Evolutionary conservation across 805 yeast genomes (phyloP).

Genomic region (Lachancea meyersii): DNA sequence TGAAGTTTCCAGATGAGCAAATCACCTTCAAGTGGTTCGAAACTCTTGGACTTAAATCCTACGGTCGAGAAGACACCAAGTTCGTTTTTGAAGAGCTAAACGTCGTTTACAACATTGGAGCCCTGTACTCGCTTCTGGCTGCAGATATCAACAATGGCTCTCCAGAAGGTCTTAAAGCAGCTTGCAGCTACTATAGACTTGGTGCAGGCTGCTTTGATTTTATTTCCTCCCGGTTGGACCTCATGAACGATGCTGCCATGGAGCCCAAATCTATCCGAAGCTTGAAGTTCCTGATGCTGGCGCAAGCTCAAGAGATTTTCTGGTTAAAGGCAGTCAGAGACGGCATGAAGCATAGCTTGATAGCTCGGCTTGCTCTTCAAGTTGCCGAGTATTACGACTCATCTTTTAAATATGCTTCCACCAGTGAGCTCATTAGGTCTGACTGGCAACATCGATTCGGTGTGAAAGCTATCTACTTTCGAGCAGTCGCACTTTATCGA

Average conservation of each 20-base stretch:
- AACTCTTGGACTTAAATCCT: constrained; percentile 51
- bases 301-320: constrained; percentile 82
- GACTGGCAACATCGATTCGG: constrained; percentile 62
- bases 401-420: constrained; percentile 40
- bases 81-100: constrained; percentile 56
- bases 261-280: constrained; percentile 45
- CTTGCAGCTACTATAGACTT: constrained; percentile 60
- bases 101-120: constrained; percentile 62
- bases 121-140: constrained; percentile 55
- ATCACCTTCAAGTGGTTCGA: constrained; percentile 68
- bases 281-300: constrained; percentile 51
- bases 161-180: constrained; percentile 51
- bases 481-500: constrained; percentile 65
- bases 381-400: constrained; percentile 50
- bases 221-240: constrained; percentile 23
- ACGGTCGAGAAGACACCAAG: constrained; percentile 45
- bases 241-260: constrained; percentile 27
- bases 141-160: constrained; percentile 37
- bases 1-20: constrained; percentile 60
- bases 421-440: constrained; percentile 45
- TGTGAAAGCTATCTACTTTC: constrained; percentile 59
- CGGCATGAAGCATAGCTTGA: constrained; percentile 47
- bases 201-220: constrained; percentile 62
- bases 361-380: constrained; percentile 61
- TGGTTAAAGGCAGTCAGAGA: constrained; percentile 61